Base-by-base conservation (phyloP, 2,329 filamentous ascomycete species). In the Ceratocystiopsis sp. region DNA sequence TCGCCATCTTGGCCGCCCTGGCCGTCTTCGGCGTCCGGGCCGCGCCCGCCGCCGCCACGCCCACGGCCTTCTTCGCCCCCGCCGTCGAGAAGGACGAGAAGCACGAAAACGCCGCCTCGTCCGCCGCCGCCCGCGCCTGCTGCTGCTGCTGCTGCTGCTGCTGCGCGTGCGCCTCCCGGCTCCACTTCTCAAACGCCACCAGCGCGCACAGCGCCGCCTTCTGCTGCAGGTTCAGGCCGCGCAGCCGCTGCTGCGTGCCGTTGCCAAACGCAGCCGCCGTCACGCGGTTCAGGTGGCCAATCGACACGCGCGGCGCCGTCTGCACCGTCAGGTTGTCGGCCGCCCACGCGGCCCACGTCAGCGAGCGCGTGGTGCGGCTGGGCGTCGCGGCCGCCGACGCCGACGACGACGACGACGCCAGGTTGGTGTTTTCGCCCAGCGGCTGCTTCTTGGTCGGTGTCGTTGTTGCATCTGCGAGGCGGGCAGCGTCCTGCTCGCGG, bases 181-280 rank as follows among this genome's bases (percentile, higher is more conserved):
- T 80, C 49, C 76, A 77, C 53, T 81, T 84, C 58, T 95, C 87
- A n/a, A 91, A 75, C 3, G 85, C 84, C 35, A 89, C 71, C 14
- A 98, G 68, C 0, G 89, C 77, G 62, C 91, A 98, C 11, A 98
- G 69, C 0, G 89, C 86, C 4, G 89, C 91, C 59, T 94, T 96
- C 60, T 98, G 91, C 57, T 98, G 93, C 3, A 98, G 70, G 57
- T 96, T 98, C 45, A 98, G 73, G 5, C 79, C 78, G 59, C 83
- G 80, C 14, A 98, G 74, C 45, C 91, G 76, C 53, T 95, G 85
- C 13, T 71, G 75, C 1, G 86, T 82, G 34, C 87, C 87, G 52
- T 95, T 89, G 57, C 83, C 84, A 60, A 98, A 95, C 1, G 85
- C 83, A 4, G 84, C 77, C 0, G 87, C 78, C 0, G 91, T 94